phyloP scores from a whole-genome alignment of 306 rosid genomes.

The Cicer pinnatifidum region DNA sequence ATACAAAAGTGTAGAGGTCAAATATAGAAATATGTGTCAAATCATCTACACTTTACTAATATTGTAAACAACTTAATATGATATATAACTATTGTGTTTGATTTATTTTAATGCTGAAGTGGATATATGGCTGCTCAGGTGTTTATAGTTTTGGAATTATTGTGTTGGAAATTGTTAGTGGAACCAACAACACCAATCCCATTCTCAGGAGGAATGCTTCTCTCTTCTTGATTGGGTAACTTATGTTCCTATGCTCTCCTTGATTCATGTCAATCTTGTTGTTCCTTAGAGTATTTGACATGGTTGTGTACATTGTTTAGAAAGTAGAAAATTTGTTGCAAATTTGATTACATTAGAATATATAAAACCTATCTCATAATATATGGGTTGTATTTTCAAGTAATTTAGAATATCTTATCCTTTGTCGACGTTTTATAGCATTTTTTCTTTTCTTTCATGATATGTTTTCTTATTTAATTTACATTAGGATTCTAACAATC shows the following conservation, averaged over 20 bases:
- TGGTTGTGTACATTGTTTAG: background rate
- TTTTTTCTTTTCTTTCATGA: background rate
- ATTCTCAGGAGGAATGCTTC: conserved; percentile 48
- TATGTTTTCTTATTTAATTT: background rate
- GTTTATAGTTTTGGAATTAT: conserved; percentile 77
- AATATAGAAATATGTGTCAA: background rate
- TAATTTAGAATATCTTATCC: background rate
- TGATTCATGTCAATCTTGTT: background rate
- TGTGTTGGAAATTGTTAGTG: conserved; percentile 43
- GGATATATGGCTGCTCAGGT: conserved; percentile 64
- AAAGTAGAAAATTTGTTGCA: background rate
- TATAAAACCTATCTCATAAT: background rate
- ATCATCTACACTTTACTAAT: background rate
- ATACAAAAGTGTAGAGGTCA: conserved; percentile 1
- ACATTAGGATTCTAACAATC: background rate
- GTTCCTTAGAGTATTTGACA: conserved; percentile 6
- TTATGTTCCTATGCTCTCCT: background rate
- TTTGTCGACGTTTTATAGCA: no score
- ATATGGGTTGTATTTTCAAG: background rate
- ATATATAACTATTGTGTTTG: background rate
- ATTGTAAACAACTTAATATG: background rate
- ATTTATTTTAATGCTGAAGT: conserved; percentile 41
- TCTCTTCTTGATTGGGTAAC: conserved; percentile 61
- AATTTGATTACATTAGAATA: background rate
- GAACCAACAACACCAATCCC: conserved; percentile 41